Percentiles rank a stretch among this genome's conserved stretches.
Evolutionary conservation across 2,329 filamentous ascomycete species (phyloP).

Genomic region (Dendryphion nanum): DNA sequence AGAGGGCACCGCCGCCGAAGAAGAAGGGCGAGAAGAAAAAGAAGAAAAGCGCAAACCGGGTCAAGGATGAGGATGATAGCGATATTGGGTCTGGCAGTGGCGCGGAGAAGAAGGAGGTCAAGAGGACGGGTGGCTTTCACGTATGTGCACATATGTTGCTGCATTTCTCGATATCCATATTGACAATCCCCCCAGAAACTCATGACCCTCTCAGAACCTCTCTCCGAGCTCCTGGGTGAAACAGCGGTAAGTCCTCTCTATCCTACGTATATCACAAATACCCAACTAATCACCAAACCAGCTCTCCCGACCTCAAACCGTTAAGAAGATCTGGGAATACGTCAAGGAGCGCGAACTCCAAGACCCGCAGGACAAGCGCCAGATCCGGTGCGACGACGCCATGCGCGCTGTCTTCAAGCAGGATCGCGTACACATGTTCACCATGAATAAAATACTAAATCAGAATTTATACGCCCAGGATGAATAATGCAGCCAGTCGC

Average conservation of each 20-base stretch:
- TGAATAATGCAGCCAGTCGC: constrained; percentile 51
- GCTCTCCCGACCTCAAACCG: constrained; percentile 90
- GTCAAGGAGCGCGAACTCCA: constrained; percentile 88
- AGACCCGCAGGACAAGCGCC: constrained; percentile 85
- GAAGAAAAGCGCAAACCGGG: constrained; percentile 71
- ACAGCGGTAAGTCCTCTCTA: constrained; percentile 54
- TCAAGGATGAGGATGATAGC: constrained; percentile 76
- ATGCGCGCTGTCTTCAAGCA: constrained; percentile 92
- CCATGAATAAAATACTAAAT: constrained; percentile 95
- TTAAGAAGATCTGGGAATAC: constrained; percentile 95
- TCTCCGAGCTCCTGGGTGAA: constrained; percentile 70
- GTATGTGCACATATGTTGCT: constrained; percentile 44
- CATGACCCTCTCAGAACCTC: constrained; percentile 68
- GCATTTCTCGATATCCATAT: constrained; percentile 17
- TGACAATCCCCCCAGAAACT: constrained; percentile 57
- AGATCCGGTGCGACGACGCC: constrained; percentile 88
- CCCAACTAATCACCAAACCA: constrained; percentile 39
- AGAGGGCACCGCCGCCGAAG: constrained; percentile 60
- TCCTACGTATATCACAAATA: neutral
- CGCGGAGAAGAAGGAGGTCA: constrained; percentile 63
- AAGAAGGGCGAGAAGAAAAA: constrained; percentile 60
- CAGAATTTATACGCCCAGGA: constrained; percentile 85
- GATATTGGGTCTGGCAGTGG: constrained; percentile 65
- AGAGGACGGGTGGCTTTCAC: constrained; percentile 87
- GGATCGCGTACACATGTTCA: constrained; percentile 94